These are phyloP conservation scores for Boletus sp. DNA, from an alignment of 1,284 basidiomycete genomes.

Conservation along the genomic window DNA sequence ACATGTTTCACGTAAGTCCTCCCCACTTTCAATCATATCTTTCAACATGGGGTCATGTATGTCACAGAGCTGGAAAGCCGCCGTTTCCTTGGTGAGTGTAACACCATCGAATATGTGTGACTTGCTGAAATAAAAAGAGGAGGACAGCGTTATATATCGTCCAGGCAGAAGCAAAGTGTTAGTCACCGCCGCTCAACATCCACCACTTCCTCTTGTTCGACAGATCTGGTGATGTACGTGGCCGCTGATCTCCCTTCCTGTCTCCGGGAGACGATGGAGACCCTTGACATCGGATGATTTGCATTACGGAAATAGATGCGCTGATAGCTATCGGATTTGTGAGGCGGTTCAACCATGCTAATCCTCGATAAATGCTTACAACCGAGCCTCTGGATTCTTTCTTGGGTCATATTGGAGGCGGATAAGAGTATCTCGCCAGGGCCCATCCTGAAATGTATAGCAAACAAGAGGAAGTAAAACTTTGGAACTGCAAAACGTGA, in stretches of 20 bases:
- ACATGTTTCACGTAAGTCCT: constrained; percentile 65
- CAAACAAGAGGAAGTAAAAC: constrained; percentile 66
- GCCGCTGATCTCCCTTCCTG: constrained; percentile 50
- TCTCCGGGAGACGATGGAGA: constrained; percentile 65
- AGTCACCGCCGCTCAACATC: constrained; percentile 43
- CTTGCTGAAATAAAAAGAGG: constrained; percentile 35
- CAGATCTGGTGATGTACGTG: constrained; percentile 38
- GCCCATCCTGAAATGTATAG: constrained; percentile 92
- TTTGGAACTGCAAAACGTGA: constrained; percentile 57
- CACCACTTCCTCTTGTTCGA: constrained; percentile 40
- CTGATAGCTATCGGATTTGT: constrained; percentile 60
- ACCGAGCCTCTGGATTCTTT: constrained; percentile 63
- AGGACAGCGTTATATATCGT: not conserved
- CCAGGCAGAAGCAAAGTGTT: constrained; percentile 10
- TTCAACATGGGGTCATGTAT: constrained; percentile 82
- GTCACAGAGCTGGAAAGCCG: constrained; percentile 93
- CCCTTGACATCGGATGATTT: constrained; percentile 72
- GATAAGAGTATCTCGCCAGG: constrained; percentile 89
- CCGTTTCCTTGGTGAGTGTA: constrained; percentile 74
- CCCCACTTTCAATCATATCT: constrained; percentile 73
- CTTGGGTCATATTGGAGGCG: constrained; percentile 90
- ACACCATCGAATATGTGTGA: constrained; percentile 91
- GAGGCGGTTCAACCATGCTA: not conserved
- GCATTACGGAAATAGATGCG: constrained; percentile 81
- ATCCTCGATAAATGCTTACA: constrained; percentile 47